Evolutionary conservation across 257 asterid species (phyloP).

Genomic region (Penstemon barbatus): DNA sequence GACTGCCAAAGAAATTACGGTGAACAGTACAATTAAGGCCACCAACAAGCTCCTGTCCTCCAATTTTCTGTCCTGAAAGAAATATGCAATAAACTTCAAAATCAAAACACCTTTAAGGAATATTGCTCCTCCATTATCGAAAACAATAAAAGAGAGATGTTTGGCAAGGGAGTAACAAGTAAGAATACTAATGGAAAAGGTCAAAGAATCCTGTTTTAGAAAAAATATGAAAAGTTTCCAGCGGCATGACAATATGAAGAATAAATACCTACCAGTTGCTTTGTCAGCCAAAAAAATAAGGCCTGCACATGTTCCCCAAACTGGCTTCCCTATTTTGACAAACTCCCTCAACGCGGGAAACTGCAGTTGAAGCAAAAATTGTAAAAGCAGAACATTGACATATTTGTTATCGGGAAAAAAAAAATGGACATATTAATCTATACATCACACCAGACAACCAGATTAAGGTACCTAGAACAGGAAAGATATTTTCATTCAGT

Average conservation of each 20-base stretch:
- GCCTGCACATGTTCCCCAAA: slow-evolving; percentile 99
- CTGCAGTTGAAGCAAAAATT: slow-evolving; percentile 45
- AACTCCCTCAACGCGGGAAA: slow-evolving; percentile 94
- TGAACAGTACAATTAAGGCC: slow-evolving; percentile 95
- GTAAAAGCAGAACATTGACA: slow-evolving; percentile 11
- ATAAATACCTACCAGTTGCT: slow-evolving; percentile 59
- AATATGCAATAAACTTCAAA: slow-evolving; percentile 23
- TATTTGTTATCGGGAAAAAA: neutral
- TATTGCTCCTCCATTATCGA: neutral
- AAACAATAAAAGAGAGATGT: neutral
- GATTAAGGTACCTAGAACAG: neutral
- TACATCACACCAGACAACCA: slow-evolving; percentile 4
- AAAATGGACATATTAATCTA: neutral
- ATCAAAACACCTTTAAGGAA: slow-evolving; percentile 1
- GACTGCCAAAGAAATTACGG: slow-evolving; percentile 90
- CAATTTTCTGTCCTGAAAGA: slow-evolving; percentile 78
- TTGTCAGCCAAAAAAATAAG: slow-evolving; percentile 90
- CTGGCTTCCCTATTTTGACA: slow-evolving; percentile 90
- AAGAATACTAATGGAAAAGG: slow-evolving; percentile 1
- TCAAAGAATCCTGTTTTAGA: neutral
- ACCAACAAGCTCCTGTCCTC: slow-evolving; percentile 94
- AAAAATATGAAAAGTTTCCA: slow-evolving; percentile 14
- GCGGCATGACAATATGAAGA: slow-evolving; percentile 1
- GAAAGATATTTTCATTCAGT: neutral
- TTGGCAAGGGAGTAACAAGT: neutral